Evolutionary conservation across 805 yeast genomes (phyloP).

Genomic region (Monosporozyma unispora): DNA sequence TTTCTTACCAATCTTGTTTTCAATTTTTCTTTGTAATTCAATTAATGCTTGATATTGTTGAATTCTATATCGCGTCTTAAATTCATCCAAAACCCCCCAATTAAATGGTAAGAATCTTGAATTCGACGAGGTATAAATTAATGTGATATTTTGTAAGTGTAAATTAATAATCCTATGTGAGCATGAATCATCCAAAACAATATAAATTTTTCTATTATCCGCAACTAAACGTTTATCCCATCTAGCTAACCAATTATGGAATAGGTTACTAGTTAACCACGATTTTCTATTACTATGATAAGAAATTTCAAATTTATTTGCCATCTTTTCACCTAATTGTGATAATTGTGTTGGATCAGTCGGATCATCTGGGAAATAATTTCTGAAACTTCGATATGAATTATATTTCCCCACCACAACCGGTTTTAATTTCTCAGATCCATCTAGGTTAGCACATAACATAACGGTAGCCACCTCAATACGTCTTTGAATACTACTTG

Average conservation of each 20-base stretch:
- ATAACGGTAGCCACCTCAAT: conserved; percentile 44
- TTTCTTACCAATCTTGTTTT: conserved; percentile 9
- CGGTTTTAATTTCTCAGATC: conserved; percentile 54
- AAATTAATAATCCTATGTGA: conserved; percentile 51
- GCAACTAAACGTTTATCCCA: conserved; percentile 49
- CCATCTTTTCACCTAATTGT: conserved; percentile 35
- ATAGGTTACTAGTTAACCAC: conserved; percentile 55
- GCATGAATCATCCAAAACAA: conserved; percentile 52
- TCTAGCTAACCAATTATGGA: conserved; percentile 52
- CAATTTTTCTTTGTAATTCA: conserved; percentile 20
- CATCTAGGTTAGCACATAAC: conserved; percentile 56
- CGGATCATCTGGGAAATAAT: conserved; percentile 28
- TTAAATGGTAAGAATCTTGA: conserved; percentile 48
- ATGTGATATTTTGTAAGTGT: conserved; percentile 36
- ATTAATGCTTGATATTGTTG: conserved; percentile 42
- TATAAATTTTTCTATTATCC: conserved; percentile 42
- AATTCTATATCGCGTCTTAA: conserved; percentile 47
- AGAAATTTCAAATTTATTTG: conserved; percentile 42
- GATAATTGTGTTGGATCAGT: conserved; percentile 21
- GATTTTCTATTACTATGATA: conserved; percentile 53
- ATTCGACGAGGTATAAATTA: conserved; percentile 33
- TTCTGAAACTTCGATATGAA: conserved; percentile 35
- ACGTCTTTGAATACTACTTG: conserved; percentile 29
- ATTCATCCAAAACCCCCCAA: conserved; percentile 56
- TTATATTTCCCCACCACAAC: conserved; percentile 53